phyloP scores from a whole-genome alignment of 2,329 filamentous ascomycete species.

The Salinomyces thailandicus region DNA sequence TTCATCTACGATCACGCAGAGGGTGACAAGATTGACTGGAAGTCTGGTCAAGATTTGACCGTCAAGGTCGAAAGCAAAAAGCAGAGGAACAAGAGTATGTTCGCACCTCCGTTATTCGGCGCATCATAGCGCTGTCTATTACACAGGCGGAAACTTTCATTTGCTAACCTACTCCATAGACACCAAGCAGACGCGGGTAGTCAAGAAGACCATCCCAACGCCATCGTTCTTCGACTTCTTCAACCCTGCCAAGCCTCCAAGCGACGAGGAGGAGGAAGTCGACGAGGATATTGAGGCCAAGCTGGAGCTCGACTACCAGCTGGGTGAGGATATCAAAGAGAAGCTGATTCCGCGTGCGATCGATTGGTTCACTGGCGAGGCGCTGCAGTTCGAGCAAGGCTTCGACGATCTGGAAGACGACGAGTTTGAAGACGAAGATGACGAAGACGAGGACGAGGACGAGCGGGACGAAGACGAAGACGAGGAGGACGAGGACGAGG shows the following conservation, averaged over 20 bases:
- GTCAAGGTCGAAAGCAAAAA: conserved; percentile 97
- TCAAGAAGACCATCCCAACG: conserved; percentile 97
- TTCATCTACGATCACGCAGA: conserved; percentile 99
- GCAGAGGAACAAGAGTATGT: conserved; percentile 97
- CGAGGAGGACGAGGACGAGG: conserved; percentile 37
- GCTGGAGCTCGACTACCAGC: conserved; percentile 94
- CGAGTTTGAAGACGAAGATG: conserved; percentile 81
- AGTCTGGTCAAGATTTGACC: conserved; percentile 82
- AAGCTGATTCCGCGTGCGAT: conserved; percentile 97
- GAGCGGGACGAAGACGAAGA: conserved; percentile 76
- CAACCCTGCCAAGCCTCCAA: conserved; percentile 79
- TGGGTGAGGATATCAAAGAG: conserved; percentile 99
- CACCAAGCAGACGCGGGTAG: conserved; percentile 97
- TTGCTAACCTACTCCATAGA: conserved; percentile 44
- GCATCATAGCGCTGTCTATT: conserved; percentile 1
- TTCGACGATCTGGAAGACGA: conserved; percentile 75
- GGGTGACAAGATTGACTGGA: conserved; percentile 97
- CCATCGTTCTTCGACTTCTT: conserved; percentile 99
- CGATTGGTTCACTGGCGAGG: conserved; percentile 99
- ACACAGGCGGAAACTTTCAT: too few relatives aligned
- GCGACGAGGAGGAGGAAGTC: conserved; percentile 66
- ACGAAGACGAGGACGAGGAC: conserved; percentile 81
- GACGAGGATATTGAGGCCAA: conserved; percentile 92
- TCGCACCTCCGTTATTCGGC: too few relatives aligned
- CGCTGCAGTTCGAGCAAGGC: conserved; percentile 89